phyloP scores from a whole-genome alignment of 1,284 basidiomycete genomes.

The Agroathelia rolfsii region DNA sequence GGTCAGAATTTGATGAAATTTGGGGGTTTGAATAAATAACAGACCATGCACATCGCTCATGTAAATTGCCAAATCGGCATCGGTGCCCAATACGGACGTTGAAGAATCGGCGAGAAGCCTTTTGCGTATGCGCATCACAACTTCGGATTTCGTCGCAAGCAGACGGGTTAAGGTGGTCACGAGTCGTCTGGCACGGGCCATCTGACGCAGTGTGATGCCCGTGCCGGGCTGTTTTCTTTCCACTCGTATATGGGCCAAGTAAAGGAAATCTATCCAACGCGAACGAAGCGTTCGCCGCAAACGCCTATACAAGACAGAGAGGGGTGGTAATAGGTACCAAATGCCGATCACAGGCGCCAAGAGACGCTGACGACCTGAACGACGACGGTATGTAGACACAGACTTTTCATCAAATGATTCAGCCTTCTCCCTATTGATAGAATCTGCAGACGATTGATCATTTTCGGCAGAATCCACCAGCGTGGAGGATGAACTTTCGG shows the following conservation, averaged over 20 bases:
- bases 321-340: conserved; percentile 22
- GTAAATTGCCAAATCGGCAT: conserved; percentile 73
- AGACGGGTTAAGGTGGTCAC: conserved; percentile 78
- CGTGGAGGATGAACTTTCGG: no score
- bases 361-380: conserved; percentile 2
- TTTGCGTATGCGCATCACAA: conserved; percentile 75
- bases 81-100: no score
- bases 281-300: conserved; percentile 18
- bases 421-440: no score
- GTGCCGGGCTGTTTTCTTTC: conserved; percentile 21
- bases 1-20: conserved; percentile 11
- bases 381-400: no score
- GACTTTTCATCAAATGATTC: neutral
- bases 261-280: conserved; percentile 7
- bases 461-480: no score
- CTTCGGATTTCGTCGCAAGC: conserved; percentile 75
- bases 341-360: conserved; percentile 16
- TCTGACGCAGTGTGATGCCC: conserved; percentile 49
- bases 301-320: conserved; percentile 22
- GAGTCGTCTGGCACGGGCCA: conserved; percentile 73
- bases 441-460: no score
- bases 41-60: conserved; percentile 88
- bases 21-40: conserved; percentile 10
- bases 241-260: neutral
- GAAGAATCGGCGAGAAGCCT: conserved; percentile 41